Evolutionary conservation across 1,284 basidiomycete genomes (phyloP), one percentile per base, ranked within the genome.

Genomic region (Puccinia horiana): DNA sequence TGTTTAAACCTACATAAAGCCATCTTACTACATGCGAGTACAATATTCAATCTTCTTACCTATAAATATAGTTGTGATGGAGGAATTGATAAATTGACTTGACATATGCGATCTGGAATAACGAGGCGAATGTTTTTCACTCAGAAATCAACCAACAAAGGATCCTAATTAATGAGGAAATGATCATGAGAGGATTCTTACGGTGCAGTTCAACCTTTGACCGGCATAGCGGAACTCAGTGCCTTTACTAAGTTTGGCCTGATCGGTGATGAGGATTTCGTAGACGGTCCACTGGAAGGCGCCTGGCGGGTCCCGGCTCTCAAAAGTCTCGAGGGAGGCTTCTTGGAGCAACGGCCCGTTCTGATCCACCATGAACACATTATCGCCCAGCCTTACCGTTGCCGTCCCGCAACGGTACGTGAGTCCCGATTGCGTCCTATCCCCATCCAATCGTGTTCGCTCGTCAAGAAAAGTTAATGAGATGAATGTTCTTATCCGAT

Each of bases 231-330:
- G 29, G 47, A 77, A 77, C 18, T 56, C 75, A 14, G 75, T 63
- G 44, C 37, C 32, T 5, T 37, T 65, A 9, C 40, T 37, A 35
- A 29, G 40, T 61, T 16, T 14, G 42, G 9, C 23, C 29, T 44
- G 35, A 61, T 44, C 58, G 5, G 32, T 29, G 16, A 56, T 35
- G 8, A 8, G 2, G 56, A 77, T 77, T 42, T 77, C 61, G 29
- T 56, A 56, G 42, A 77, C 35, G 29, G 75, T 77, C 75, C 75
- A 77, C 47, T 61, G 54, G 61, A 77, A 77, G 4, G 29, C n/a
- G 16, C 75, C 75, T 42, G 75, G 75, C 3, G 56, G 29, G 32
- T 56, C 18, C 20, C 20, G 54, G 9, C 49, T 35, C 26, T 37
- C 35, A 49, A 32, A 35, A 20, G n/a, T 11, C n/a, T 42, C 49